Evolutionary conservation across 176 grass and related monocot species (phyloP).

Genomic region (Zizania latifolia): DNA sequence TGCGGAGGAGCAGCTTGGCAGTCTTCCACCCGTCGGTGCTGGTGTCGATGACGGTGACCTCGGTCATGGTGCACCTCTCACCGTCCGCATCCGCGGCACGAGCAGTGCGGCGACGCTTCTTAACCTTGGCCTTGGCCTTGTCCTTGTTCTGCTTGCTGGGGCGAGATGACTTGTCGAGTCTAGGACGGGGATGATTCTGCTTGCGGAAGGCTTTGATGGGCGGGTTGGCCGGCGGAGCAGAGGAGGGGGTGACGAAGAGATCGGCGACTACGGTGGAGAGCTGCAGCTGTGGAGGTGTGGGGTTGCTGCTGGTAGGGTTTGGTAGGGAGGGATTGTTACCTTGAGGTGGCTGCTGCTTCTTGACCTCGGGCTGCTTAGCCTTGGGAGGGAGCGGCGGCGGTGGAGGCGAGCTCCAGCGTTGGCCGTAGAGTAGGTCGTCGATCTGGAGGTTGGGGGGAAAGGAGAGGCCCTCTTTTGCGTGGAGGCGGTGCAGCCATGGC

Average conservation of each 20-base stretch:
- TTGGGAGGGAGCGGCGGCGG: not conserved
- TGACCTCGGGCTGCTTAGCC: not conserved
- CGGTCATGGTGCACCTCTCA: conserved; percentile 43
- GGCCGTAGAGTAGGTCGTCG: conserved; percentile 47
- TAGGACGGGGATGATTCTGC: conserved; percentile 40
- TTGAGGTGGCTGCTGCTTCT: conserved; percentile 19
- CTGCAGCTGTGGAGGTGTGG: not conserved
- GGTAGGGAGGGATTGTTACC: not conserved
- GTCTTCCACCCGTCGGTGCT: conserved; percentile 76
- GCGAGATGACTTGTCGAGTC: not conserved
- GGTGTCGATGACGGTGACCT: conserved; percentile 89
- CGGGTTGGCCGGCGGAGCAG: conserved; percentile 37
- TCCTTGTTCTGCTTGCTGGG: conserved; percentile 15
- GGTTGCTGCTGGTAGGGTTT: conserved; percentile 36
- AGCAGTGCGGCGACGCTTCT: conserved; percentile 38
- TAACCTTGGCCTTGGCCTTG: conserved; percentile 25
- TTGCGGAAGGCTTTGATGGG: conserved; percentile 34
- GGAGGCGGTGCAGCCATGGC: conserved; percentile 72
- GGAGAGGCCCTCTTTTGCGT: conserved; percentile 57
- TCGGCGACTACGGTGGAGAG: conserved; percentile 43
- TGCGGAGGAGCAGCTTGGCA: conserved; percentile 64
- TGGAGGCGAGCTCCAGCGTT: not conserved
- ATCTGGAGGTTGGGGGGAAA: conserved; percentile 47
- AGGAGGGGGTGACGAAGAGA: conserved; percentile 53
- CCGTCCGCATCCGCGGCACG: conserved; percentile 15